A percentile compares a stretch with the other conserved stretches of the same genome.
These are phyloP conservation scores for Boletus pseudopeckii DNA, from an alignment of 768 basidiomycete species.

Conservation along the genomic window DNA sequence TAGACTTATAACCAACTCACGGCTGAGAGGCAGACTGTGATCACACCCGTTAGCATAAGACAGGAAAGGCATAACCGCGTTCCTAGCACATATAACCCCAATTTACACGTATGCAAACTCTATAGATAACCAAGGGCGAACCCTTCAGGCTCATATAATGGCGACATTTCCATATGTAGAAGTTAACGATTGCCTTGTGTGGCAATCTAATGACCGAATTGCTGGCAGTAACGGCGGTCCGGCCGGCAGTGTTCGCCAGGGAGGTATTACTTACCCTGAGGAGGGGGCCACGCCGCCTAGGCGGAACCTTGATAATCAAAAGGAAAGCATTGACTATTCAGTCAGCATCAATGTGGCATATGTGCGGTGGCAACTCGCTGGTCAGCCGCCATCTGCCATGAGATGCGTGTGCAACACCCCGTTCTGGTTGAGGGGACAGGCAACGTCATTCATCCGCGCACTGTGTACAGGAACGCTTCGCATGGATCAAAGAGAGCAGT, in stretches of 20 bases:
- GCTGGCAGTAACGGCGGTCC: conserved; percentile 7
- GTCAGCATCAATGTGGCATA: conserved; percentile 15
- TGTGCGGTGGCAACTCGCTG: conserved; percentile 24
- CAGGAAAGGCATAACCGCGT: conserved; percentile 14
- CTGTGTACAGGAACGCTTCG: conserved; percentile 24
- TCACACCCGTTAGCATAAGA: not conserved
- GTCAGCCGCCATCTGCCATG: conserved; percentile 13
- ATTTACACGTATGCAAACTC: conserved; percentile 2
- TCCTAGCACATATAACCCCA: conserved; percentile 14
- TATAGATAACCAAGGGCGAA: not conserved
- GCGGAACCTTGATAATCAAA: conserved; percentile 18
- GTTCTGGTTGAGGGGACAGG: conserved; percentile 16
- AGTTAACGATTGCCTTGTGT: not conserved
- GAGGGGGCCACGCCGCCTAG: conserved; percentile 12
- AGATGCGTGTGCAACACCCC: conserved; percentile 12
- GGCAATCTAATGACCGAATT: conserved; percentile 4
- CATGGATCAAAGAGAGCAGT: conserved; percentile 22
- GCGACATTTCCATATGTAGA: conserved; percentile 6
- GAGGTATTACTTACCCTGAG: conserved; percentile 19
- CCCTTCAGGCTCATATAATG: conserved; percentile 10
- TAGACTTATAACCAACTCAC: not conserved
- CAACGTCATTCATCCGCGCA: conserved; percentile 21
- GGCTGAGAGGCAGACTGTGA: conserved; percentile 4
- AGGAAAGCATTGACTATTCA: conserved; percentile 7
- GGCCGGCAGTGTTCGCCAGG: conserved; percentile 16